Conservation (phyloP, 306 rosid species). For the Delonix regia region DNA sequence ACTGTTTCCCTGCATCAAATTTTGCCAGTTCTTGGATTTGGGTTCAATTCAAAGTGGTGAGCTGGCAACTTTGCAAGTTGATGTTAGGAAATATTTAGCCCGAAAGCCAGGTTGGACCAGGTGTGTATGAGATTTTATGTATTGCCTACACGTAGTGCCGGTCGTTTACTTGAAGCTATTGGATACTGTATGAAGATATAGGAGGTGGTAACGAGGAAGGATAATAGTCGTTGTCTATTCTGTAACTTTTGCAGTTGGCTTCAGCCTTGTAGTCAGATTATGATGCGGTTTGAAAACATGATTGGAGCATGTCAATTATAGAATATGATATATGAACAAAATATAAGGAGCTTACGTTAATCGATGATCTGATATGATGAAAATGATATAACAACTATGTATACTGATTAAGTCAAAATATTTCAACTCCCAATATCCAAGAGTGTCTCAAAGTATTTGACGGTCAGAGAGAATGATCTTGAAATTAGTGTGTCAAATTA, state of each 20-base stretch:
- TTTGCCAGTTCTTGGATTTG: slow-evolving; percentile 89
- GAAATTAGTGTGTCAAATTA: too few relatives aligned
- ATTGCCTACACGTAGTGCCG: neutral
- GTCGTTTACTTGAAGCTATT: slow-evolving; percentile 16
- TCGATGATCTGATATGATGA: too few relatives aligned
- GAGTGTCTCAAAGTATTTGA: too few relatives aligned
- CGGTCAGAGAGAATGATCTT: too few relatives aligned
- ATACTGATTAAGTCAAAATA: too few relatives aligned
- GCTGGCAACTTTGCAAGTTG: slow-evolving; percentile 92
- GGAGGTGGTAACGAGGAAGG: neutral
- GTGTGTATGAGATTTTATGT: slow-evolving; percentile 49
- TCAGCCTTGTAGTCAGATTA: slow-evolving; percentile 2
- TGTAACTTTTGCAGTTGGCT: neutral
- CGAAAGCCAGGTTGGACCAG: slow-evolving; percentile 97
- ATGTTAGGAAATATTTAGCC: slow-evolving; percentile 88
- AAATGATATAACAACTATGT: too few relatives aligned
- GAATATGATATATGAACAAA: too few relatives aligned
- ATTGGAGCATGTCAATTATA: too few relatives aligned
- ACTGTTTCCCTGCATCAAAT: slow-evolving; percentile 92
- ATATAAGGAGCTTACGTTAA: too few relatives aligned
- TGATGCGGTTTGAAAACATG: too few relatives aligned
- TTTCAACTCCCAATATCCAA: too few relatives aligned
- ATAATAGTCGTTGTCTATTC: neutral
- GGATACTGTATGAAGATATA: neutral
- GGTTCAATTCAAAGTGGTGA: slow-evolving; percentile 88